Percentiles rank a stretch among this genome's conserved stretches.
These are phyloP conservation scores for Echinochloa phyllopogon DNA, from an alignment of 176 grass and related monocot species.

Conservation along the genomic window DNA sequence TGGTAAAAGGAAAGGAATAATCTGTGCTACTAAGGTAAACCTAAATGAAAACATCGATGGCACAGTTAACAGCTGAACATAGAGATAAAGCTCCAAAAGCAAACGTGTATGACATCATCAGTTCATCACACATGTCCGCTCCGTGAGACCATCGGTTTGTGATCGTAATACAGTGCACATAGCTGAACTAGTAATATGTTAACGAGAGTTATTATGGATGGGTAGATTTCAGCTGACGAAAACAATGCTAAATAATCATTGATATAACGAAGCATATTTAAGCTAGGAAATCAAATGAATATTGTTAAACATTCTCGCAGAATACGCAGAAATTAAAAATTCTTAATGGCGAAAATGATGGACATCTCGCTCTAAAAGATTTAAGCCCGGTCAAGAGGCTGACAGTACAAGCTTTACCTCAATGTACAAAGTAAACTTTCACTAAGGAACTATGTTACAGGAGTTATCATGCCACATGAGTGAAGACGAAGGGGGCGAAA, in stretches of 20 bases:
- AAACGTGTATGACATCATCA: too few species aligned
- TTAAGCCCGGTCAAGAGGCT: conserved; percentile 5
- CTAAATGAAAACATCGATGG: neutral
- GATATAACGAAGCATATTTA: neutral
- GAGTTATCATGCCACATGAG: conserved; percentile 22
- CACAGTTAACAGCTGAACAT: neutral
- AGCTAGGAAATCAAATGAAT: neutral
- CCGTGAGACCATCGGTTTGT: neutral
- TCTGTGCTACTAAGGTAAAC: neutral
- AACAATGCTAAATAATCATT: neutral
- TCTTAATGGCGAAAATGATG: neutral
- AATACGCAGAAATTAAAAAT: neutral
- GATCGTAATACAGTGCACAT: neutral
- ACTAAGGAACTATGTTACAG: conserved; percentile 47
- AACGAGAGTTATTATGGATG: neutral
- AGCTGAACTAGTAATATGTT: neutral
- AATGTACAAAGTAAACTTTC: conserved; percentile 28
- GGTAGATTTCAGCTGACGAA: neutral
- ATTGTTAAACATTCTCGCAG: neutral
- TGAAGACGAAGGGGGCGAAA: neutral
- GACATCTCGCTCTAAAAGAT: conserved; percentile 12
- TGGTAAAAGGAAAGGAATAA: neutral
- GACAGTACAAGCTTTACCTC: conserved; percentile 7
- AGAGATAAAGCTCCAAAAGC: neutral
- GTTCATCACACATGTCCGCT: neutral